Percentiles rank a stretch among this genome's conserved stretches.
These are phyloP conservation scores for Staphylotrichum tortipilum DNA, from an alignment of 495 filamentous ascomycete species.

Conservation along the genomic window DNA sequence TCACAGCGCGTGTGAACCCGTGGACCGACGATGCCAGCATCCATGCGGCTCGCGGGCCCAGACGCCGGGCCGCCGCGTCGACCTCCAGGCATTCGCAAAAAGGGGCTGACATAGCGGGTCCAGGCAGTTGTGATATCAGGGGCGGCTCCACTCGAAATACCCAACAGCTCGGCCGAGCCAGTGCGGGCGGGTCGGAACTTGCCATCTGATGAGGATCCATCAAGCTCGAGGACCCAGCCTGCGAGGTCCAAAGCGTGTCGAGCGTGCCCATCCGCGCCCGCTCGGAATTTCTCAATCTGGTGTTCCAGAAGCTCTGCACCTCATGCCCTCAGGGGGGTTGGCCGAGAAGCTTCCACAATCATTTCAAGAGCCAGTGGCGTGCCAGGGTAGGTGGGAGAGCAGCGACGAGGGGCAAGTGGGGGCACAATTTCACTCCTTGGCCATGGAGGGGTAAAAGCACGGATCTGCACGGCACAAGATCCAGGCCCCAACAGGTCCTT, in stretches of 20 bases:
- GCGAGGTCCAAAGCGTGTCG: no score
- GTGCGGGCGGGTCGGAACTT: background rate
- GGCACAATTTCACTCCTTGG: constrained; percentile 12
- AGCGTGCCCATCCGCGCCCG: no score
- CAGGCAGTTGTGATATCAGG: constrained; percentile 6
- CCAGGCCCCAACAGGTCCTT: no score
- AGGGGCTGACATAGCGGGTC: background rate
- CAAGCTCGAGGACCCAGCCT: no score
- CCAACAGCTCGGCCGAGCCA: background rate
- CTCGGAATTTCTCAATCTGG: no score
- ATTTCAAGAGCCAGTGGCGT: no score
- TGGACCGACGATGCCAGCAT: background rate
- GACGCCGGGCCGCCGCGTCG: no score
- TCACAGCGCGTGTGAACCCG: background rate
- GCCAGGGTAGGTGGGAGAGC: no score
- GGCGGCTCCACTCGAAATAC: background rate
- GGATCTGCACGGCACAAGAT: no score
- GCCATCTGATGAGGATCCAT: no score
- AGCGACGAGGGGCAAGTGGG: constrained; percentile 24
- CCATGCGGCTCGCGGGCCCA: background rate
- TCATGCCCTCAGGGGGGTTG: no score
- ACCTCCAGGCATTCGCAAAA: background rate
- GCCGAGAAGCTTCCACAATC: background rate
- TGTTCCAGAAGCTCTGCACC: background rate
- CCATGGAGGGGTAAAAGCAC: constrained; percentile 23